Evolutionary conservation across 1,284 basidiomycete genomes (phyloP).

Genomic region (Ceratobasidium sp.): DNA sequence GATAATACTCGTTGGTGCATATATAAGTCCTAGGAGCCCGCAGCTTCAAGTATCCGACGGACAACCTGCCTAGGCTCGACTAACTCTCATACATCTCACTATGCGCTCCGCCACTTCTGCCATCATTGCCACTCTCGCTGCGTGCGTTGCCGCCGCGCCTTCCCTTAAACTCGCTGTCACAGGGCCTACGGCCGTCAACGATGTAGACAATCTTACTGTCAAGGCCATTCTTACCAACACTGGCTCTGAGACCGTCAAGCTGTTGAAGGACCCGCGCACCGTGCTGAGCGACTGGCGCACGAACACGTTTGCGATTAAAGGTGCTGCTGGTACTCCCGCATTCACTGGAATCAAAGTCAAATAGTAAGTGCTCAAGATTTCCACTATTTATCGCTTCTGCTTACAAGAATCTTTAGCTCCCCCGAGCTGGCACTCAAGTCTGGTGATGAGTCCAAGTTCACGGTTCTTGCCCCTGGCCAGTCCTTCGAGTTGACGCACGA

Average conservation of each 20-base stretch:
- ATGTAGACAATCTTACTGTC: slow-evolving; percentile 41
- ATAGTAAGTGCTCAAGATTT: slow-evolving; percentile 37
- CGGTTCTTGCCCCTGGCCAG: slow-evolving; percentile 47
- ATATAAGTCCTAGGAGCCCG: not conserved
- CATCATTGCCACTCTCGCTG: slow-evolving; percentile 27
- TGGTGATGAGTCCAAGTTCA: slow-evolving; percentile 34
- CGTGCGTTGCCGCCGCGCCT: slow-evolving; percentile 24
- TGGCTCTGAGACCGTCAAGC: slow-evolving; percentile 39
- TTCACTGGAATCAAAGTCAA: slow-evolving; percentile 44
- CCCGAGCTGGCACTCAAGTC: slow-evolving; percentile 33
- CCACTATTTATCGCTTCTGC: not conserved
- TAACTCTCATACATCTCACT: not conserved
- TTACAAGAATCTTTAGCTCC: slow-evolving; percentile 11
- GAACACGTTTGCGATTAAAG: slow-evolving; percentile 62
- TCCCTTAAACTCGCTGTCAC: slow-evolving; percentile 23
- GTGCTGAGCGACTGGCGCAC: slow-evolving; percentile 59
- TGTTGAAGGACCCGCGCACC: slow-evolving; percentile 39
- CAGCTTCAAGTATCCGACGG: not conserved
- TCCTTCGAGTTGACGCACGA: slow-evolving; percentile 46
- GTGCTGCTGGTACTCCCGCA: slow-evolving; percentile 18
- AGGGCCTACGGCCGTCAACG: slow-evolving; percentile 58
- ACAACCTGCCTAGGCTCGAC: slow-evolving; percentile 11
- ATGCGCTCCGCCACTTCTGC: slow-evolving; percentile 37
- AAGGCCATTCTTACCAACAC: slow-evolving; percentile 44
- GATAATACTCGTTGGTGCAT: not conserved